Evolutionary conservation across 345 rosid species (phyloP).

Genomic region (Syzygium aromaticum): DNA sequence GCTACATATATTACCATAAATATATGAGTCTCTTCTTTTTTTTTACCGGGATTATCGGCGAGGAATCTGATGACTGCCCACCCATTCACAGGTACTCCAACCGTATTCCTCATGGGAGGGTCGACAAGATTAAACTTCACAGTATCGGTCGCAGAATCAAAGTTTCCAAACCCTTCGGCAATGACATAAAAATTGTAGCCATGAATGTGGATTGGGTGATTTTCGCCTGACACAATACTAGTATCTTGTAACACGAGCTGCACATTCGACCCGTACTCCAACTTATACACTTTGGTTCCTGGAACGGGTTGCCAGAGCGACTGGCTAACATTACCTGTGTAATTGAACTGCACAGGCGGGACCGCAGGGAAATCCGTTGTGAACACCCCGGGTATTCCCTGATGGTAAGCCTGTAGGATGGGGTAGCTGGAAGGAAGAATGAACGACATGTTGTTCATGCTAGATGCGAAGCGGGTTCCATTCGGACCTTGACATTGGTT

Average conservation of each 20-base stretch:
- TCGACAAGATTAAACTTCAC: constrained; percentile 71
- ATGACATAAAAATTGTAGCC: constrained; percentile 84
- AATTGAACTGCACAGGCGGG: constrained; percentile 66
- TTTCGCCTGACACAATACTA: constrained; percentile 63
- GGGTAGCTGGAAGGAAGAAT: constrained; percentile 54
- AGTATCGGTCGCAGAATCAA: constrained; percentile 46
- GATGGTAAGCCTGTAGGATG: constrained; percentile 49
- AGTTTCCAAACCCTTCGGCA: constrained; percentile 83
- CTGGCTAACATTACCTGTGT: constrained; percentile 64
- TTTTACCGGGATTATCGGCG: constrained; percentile 70
- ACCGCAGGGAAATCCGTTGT: constrained; percentile 65
- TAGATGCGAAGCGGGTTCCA: constrained; percentile 78
- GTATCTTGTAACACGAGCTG: constrained; percentile 81
- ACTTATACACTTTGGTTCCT: constrained; percentile 57
- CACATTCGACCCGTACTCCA: constrained; percentile 61
- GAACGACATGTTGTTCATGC: constrained; percentile 83
- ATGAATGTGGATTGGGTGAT: constrained; percentile 84
- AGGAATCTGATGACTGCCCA: constrained; percentile 91
- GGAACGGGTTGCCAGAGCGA: constrained; percentile 53
- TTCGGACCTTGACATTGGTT: constrained; percentile 68
- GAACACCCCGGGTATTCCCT: constrained; percentile 55
- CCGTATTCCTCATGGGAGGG: constrained; percentile 85
- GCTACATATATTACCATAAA: too few relatives aligned
- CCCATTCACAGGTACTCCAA: constrained; percentile 62
- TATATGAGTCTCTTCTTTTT: background rate